Evolutionary conservation across 2,329 filamentous ascomycete species (phyloP).

Genomic region (Sporothrix protearum): DNA sequence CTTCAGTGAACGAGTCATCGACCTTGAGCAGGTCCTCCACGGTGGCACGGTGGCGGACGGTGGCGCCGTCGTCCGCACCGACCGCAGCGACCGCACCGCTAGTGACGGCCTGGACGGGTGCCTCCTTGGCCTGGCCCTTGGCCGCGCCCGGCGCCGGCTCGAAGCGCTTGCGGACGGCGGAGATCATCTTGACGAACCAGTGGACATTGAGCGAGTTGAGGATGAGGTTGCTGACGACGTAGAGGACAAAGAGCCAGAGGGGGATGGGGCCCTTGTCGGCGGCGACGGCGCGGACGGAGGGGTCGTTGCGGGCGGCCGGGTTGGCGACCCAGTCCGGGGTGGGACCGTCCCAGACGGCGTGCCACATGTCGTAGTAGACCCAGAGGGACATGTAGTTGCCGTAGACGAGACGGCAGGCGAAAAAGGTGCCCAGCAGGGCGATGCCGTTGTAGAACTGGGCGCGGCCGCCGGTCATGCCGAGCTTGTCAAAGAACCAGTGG

Average conservation of each 20-base stretch:
- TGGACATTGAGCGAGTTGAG: conserved; percentile 76
- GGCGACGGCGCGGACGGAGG: conserved; percentile 48
- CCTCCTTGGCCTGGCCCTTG: conserved; percentile 30
- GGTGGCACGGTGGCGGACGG: conserved; percentile 26
- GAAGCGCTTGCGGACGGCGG: conserved; percentile 73
- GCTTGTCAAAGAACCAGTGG: conserved; percentile 90
- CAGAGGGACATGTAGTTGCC: conserved; percentile 68
- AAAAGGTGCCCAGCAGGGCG: conserved; percentile 68
- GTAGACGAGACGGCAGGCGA: conserved; percentile 72
- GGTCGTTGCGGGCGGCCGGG: conserved; percentile 33
- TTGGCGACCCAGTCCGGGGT: conserved; percentile 30
- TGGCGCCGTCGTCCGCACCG: conserved; percentile 35
- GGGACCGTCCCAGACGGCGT: conserved; percentile 48
- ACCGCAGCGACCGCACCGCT: conserved; percentile 30
- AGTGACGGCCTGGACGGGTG: neutral
- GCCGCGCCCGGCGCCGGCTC: conserved; percentile 44
- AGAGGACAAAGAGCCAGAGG: conserved; percentile 64
- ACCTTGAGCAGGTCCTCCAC: conserved; percentile 28
- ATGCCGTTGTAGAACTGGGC: conserved; percentile 76
- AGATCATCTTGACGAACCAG: conserved; percentile 87
- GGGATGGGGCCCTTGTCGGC: conserved; percentile 54
- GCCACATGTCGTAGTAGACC: conserved; percentile 68
- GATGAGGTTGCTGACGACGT: conserved; percentile 66
- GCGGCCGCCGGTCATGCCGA: conserved; percentile 70
- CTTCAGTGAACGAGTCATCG: conserved; percentile 29